Evolutionary conservation across 2,329 filamentous ascomycete species (phyloP).

Genomic region (Colletotrichum australisinense): DNA sequence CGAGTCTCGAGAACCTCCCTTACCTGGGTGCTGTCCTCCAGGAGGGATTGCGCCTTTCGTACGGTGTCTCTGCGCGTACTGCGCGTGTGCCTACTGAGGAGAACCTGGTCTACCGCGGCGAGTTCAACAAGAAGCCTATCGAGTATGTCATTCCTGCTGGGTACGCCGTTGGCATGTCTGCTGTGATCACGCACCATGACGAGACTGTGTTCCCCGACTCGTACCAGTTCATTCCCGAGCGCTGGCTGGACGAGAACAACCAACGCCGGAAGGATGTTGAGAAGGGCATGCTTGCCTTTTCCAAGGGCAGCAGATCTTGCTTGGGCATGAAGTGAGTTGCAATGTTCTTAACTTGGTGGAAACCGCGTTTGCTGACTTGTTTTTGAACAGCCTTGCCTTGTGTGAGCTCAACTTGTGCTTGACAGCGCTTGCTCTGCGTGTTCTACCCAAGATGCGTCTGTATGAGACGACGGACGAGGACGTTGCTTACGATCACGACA

Average conservation of each 20-base stretch:
- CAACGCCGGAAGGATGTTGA: conserved; percentile 46
- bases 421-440: conserved; percentile 38
- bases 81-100: conserved; percentile 44
- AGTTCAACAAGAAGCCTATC: conserved; percentile 38
- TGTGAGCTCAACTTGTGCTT: conserved; percentile 41
- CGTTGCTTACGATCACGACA: conserved; percentile 43
- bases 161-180: conserved; percentile 52
- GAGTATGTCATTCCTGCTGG: conserved; percentile 49
- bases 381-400: conserved; percentile 37
- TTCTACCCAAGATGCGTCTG: conserved; percentile 42
- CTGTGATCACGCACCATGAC: conserved; percentile 52
- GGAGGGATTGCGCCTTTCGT: conserved; percentile 50
- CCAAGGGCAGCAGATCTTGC: conserved; percentile 54
- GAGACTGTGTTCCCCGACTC: conserved; percentile 50
- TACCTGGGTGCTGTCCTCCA: conserved; percentile 51
- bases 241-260: conserved; percentile 50
- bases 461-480: conserved; percentile 44
- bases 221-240: conserved; percentile 51
- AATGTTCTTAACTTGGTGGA: background rate
- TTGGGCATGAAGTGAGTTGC: conserved; percentile 50
- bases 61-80: conserved; percentile 43
- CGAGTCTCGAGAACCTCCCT: conserved; percentile 47
- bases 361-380: conserved; percentile 22
- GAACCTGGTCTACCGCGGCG: conserved; percentile 43
- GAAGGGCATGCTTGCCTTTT: conserved; percentile 54